Evolutionary conservation across 2,329 filamentous ascomycete genomes (phyloP).

Genomic region (Chrysosphaeria jannelii): DNA sequence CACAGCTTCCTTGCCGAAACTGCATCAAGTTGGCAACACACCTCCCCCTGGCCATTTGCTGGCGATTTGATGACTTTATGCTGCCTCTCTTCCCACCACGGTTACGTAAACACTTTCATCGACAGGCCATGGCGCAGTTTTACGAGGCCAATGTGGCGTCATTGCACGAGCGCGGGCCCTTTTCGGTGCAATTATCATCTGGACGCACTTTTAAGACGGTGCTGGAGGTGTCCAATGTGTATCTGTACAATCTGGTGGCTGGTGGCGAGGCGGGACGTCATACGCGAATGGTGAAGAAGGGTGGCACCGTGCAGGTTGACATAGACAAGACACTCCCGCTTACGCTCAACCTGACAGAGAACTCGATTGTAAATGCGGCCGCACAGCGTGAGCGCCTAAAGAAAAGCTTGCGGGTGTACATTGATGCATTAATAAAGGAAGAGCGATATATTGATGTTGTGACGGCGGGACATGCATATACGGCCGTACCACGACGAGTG

Average conservation of each 20-base stretch:
- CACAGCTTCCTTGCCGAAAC: constrained; percentile 22
- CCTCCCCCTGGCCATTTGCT: constrained; percentile 24
- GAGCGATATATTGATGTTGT: constrained; percentile 18
- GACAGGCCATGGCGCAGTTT: constrained; percentile 18
- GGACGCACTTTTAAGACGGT: constrained; percentile 14
- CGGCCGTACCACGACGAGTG: constrained; percentile 15
- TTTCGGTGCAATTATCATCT: constrained; percentile 17
- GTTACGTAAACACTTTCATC: constrained; percentile 18
- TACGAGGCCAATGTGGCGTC: constrained; percentile 16
- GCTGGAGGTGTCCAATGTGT: constrained; percentile 15
- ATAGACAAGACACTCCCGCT: constrained; percentile 16
- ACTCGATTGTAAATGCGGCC: constrained; percentile 7
- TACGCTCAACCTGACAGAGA: constrained; percentile 15
- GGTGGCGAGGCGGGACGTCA: constrained; percentile 18
- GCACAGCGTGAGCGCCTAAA: constrained; percentile 17
- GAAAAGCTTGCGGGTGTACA: constrained; percentile 14
- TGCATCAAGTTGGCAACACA: constrained; percentile 20
- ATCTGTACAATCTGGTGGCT: constrained; percentile 18
- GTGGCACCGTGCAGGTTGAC: constrained; percentile 12
- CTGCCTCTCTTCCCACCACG: constrained; percentile 20
- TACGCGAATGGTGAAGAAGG: constrained; percentile 14
- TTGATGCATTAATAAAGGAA: constrained; percentile 17
- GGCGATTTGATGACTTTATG: constrained; percentile 26
- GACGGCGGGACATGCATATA: constrained; percentile 16
- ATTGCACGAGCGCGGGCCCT: constrained; percentile 14